These are phyloP conservation scores for Olyra latifolia DNA, from an alignment of 176 grass and related monocot species.

Conservation along the genomic window DNA sequence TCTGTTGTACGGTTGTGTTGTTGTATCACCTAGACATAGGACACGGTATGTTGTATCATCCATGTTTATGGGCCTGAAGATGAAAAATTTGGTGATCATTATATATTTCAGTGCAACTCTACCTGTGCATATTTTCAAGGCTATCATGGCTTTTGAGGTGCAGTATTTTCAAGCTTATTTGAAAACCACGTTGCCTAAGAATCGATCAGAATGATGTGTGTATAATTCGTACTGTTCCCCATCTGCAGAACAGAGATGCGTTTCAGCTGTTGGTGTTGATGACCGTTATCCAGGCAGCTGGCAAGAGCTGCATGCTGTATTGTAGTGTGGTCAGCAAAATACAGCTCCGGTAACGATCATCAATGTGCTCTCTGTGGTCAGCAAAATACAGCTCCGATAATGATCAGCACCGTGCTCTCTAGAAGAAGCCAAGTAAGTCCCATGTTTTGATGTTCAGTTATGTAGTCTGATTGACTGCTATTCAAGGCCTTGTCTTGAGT, in stretches of 20 bases:
- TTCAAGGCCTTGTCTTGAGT: background rate
- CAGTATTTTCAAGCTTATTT: background rate
- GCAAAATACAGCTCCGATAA: background rate
- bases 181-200: background rate
- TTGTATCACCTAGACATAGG: background rate
- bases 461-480: background rate
- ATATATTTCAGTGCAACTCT: background rate
- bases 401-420: background rate
- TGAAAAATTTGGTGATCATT: background rate
- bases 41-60: background rate
- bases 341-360: background rate
- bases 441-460: background rate
- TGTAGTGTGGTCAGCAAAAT: background rate
- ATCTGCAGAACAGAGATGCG: background rate
- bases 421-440: background rate
- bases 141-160: background rate
- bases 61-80: background rate
- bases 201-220: too few relatives aligned
- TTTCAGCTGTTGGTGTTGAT: background rate
- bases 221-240: too few relatives aligned
- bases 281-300: too few relatives aligned
- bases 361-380: background rate
- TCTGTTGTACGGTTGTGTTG: background rate
- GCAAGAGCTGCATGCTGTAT: background rate
- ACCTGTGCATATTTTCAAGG: background rate